Conservation (phyloP, 306 rosid species). For the Prunus armeniaca region DNA sequence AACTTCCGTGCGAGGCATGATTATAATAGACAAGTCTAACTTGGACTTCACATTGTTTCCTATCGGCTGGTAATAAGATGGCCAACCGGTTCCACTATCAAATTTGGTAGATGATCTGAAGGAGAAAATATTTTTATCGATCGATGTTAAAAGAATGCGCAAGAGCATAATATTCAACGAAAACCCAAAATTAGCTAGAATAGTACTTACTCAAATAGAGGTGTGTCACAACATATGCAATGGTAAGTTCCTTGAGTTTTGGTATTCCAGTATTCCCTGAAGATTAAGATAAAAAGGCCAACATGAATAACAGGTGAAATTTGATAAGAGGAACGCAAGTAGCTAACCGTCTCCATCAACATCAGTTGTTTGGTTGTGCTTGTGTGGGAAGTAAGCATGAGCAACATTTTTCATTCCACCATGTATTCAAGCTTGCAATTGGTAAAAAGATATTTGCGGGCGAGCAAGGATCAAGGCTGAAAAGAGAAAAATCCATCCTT, state of each 20-base stretch:
- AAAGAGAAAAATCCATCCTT: background rate
- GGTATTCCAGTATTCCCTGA: constrained; percentile 86
- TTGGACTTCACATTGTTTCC: constrained; percentile 77
- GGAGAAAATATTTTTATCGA: constrained; percentile 4
- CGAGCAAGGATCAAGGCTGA: background rate
- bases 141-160: background rate
- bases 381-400: background rate
- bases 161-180: background rate
- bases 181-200: background rate
- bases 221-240: constrained; percentile 87
- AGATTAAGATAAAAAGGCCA: constrained; percentile 1
- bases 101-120: constrained; percentile 86
- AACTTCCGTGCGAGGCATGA: constrained; percentile 97
- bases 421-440: background rate
- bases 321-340: background rate
- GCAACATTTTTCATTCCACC: background rate
- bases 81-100: constrained; percentile 98
- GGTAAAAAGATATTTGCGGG: background rate
- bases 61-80: constrained; percentile 79
- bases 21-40: constrained; percentile 74
- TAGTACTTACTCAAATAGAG: constrained; percentile 76
- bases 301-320: constrained; percentile 3
- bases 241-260: constrained; percentile 72
- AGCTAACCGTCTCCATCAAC: background rate
- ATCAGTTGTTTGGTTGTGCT: background rate